A percentile compares a stretch with the other conserved stretches of the same genome.
Conservation (phyloP, 495 filamentous ascomycete species). For the Cercophora newfieldiana region DNA sequence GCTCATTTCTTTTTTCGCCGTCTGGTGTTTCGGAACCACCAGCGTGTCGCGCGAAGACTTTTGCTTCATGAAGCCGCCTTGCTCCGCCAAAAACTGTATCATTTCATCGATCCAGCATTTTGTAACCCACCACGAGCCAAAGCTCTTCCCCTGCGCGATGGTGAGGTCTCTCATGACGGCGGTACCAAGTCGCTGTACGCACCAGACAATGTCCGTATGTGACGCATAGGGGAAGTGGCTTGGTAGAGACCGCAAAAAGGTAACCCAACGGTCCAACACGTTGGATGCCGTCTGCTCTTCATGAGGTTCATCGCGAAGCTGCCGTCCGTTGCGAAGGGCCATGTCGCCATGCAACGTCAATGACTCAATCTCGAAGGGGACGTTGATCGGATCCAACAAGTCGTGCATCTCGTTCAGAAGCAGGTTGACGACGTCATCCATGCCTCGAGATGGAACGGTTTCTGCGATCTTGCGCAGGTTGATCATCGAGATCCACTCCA, state of each 20-base stretch:
- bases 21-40: conserved; percentile 31
- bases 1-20: conserved; percentile 27
- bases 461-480: conserved; percentile 69
- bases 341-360: conserved; percentile 56
- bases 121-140: conserved; percentile 97
- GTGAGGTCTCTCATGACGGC: conserved; percentile 78
- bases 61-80: conserved; percentile 81
- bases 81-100: conserved; percentile 86
- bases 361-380: conserved; percentile 56
- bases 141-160: conserved; percentile 77
- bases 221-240: conserved; percentile 70
- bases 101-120: conserved; percentile 97
- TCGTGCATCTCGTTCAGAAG: conserved; percentile 72
- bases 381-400: conserved; percentile 63
- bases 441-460: conserved; percentile 58
- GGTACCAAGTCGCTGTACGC: conserved; percentile 65
- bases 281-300: conserved; percentile 47
- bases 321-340: conserved; percentile 43
- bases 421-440: conserved; percentile 68
- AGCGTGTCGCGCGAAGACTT: conserved; percentile 28
- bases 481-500: conserved; percentile 82
- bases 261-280: conserved; percentile 82
- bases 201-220: conserved; percentile 65
- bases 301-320: conserved; percentile 19
- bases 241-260: conserved; percentile 75